phyloP scores from a whole-genome alignment of 495 filamentous ascomycete genomes.

The Recurvomyces mirabilis region DNA sequence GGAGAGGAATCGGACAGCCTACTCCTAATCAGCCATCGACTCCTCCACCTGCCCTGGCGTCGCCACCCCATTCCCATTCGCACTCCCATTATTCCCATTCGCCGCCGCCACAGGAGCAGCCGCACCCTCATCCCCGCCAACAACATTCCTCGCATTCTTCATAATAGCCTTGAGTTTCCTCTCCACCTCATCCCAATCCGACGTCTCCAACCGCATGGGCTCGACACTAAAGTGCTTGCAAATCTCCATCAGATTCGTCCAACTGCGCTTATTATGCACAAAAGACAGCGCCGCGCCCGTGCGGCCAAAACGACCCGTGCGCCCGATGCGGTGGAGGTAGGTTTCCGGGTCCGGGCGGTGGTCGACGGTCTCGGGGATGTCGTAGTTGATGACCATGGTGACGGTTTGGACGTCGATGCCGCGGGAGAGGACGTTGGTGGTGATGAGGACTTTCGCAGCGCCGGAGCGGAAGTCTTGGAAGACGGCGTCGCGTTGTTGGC shows the following conservation, averaged over 20 bases:
- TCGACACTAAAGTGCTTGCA: slow-evolving; percentile 53
- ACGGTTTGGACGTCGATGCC: slow-evolving; percentile 96
- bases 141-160: slow-evolving; percentile 37
- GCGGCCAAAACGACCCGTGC: slow-evolving; percentile 92
- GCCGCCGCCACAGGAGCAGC: background rate
- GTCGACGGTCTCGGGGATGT: slow-evolving; percentile 41
- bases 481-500: slow-evolving; percentile 66
- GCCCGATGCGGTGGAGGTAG: slow-evolving; percentile 95
- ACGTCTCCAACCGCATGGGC: slow-evolving; percentile 48
- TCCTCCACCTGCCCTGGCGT: slow-evolving; percentile 7
- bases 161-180: slow-evolving; percentile 67
- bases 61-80: background rate
- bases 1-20: too few species aligned
- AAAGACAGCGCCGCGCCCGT: slow-evolving; percentile 94
- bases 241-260: slow-evolving; percentile 63
- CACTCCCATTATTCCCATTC: too few species aligned
- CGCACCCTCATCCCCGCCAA: background rate
- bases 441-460: slow-evolving; percentile 90
- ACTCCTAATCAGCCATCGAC: slow-evolving; percentile 13
- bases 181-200: slow-evolving; percentile 84
- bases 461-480: slow-evolving; percentile 82
- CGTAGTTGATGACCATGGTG: slow-evolving; percentile 96
- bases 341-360: slow-evolving; percentile 69
- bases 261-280: slow-evolving; percentile 68
- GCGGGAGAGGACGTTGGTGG: slow-evolving; percentile 92